Evolutionary conservation across 1,284 basidiomycete species (phyloP).

Genomic region (Ganoderma sp.): DNA sequence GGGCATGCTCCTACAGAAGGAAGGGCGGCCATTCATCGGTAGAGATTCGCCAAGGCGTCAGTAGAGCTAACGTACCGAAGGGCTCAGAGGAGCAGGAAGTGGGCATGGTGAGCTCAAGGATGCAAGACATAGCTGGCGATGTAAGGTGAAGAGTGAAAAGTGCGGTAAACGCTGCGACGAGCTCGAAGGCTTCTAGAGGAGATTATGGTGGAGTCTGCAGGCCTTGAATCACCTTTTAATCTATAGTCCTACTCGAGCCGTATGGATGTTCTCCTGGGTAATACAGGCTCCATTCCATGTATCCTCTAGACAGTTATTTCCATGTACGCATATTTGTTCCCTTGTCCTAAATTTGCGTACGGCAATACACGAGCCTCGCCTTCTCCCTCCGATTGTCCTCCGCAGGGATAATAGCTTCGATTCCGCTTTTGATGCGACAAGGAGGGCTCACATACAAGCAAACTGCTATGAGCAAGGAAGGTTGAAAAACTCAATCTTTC

Average conservation of each 20-base stretch:
- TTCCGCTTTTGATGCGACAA: no score
- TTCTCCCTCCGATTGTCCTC: no score
- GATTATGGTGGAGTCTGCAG: background rate
- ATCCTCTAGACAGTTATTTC: no score
- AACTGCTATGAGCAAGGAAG: no score
- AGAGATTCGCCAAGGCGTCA: background rate
- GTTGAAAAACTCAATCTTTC: no score
- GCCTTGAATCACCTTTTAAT: no score
- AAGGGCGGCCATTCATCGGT: background rate
- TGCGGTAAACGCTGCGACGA: background rate
- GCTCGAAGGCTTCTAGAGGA: background rate
- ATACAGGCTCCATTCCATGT: background rate
- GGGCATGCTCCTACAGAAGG: background rate
- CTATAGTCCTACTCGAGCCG: no score
- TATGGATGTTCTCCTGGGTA: background rate
- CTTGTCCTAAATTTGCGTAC: no score
- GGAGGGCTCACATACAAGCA: no score
- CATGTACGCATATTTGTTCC: no score
- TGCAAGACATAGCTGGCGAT: background rate
- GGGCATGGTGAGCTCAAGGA: conserved; percentile 4
- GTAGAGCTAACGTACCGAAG: background rate
- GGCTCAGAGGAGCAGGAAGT: conserved; percentile 3
- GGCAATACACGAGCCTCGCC: no score
- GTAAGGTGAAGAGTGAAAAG: background rate
- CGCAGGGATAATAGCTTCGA: no score